Evolutionary conservation across 257 asterid species (phyloP), one percentile per base, ranked within the genome.

Genomic region (Jasminum sambac): DNA sequence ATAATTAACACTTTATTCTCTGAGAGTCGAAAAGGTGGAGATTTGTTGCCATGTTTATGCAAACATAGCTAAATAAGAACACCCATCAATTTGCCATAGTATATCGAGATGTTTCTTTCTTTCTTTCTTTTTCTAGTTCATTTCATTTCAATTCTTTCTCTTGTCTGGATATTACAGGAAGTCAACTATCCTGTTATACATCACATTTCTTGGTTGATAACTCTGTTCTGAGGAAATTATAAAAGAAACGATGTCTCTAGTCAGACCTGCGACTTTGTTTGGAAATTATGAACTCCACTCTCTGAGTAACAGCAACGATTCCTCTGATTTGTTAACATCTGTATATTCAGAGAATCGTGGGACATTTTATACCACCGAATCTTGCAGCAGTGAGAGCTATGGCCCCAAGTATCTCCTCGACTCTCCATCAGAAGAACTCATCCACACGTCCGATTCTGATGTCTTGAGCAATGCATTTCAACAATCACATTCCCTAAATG

Each of bases 181-280:
- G 64, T 66, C 37, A 43, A 12, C 62, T 11, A 46, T 73, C 71
- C 62, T 23, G 59, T 59, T n/a, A 6, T 52, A 42, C 70, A n/a
- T 17, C 44, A 37, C 24, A 50, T 42, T n/a, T 48, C 34, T 44
- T 48, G 66, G 11, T 25, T 36, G 3, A 37, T 50, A 42, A 57
- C 23, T 39, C 23, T 39, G 63, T 72, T 30, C 58, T 9, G 46
- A 60, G 68, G 64, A 70, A 11, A 37, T 50, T 25, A 40, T 50
- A 26, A 57, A 69, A 21, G 38, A 60, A 85, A 77, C 23, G 73
- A 93, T 94, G 97, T 85, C 99, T 63, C 70, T 90, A 73, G 89
- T 86, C 66, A 76, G 87, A 77, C 68, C 96, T 39, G 78, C 86
- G 63, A 80, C 91, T 0, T 46, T 86, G 55, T 81, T 79, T 55